These are phyloP conservation scores for Vitellaria paradoxa DNA, from an alignment of 179 eudicot species.

Conservation along the genomic window DNA sequence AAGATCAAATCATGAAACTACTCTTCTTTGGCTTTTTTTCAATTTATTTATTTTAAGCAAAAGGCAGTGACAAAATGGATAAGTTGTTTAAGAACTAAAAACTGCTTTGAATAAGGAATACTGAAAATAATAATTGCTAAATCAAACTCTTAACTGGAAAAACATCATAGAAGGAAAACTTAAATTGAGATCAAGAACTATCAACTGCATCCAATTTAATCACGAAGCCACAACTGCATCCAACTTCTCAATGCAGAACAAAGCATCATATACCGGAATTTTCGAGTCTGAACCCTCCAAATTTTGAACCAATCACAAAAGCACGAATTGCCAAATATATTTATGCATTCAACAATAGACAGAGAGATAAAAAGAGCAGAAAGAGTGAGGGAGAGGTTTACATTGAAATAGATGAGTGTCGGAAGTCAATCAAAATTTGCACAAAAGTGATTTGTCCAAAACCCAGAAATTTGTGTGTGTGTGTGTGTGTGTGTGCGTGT, in stretches of 20 bases:
- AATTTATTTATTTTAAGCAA: background rate
- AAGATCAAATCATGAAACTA: background rate
- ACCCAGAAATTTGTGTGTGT: too few relatives aligned
- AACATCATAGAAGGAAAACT: background rate
- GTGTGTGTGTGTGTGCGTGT: too few relatives aligned
- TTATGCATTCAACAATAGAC: background rate
- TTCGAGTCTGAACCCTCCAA: slow-evolving; percentile 1
- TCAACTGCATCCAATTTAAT: too few relatives aligned
- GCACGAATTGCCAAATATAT: background rate
- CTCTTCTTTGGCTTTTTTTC: background rate
- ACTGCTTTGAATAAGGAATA: background rate
- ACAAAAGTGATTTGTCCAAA: too few relatives aligned
- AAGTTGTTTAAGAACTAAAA: background rate
- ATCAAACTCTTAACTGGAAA: background rate
- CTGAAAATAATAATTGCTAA: background rate
- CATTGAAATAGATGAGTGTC: too few relatives aligned
- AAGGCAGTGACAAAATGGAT: background rate
- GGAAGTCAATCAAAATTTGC: too few relatives aligned
- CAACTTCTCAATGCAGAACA: slow-evolving; percentile 51
- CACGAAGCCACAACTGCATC: slow-evolving; percentile 73
- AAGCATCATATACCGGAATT: slow-evolving; percentile 52
- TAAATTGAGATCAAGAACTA: slow-evolving; percentile 14
- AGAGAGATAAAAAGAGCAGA: too few relatives aligned
- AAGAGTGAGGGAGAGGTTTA: too few relatives aligned
- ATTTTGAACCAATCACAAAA: slow-evolving; percentile 5